Evolutionary conservation across 495 filamentous ascomycete genomes (phyloP).

Genomic region (Lophiostoma macrostomum): DNA sequence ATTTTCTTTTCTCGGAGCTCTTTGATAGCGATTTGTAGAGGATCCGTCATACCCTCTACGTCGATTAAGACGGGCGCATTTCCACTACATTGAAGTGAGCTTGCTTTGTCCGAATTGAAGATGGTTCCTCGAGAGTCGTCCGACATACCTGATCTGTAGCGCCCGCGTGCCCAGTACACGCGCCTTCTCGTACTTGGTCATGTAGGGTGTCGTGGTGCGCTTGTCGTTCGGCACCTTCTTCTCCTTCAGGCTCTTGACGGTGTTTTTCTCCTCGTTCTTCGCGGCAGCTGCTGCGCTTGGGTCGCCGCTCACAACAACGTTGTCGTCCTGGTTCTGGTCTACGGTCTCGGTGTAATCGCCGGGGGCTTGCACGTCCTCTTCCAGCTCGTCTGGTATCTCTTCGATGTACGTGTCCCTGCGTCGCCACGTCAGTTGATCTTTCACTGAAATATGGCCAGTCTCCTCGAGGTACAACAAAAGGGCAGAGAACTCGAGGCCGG

Average conservation of each 20-base stretch:
- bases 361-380: slow-evolving; percentile 48
- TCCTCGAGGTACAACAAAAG: not conserved
- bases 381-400: slow-evolving; percentile 56
- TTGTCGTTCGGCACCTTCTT: slow-evolving; percentile 89
- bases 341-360: slow-evolving; percentile 55
- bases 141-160: slow-evolving; percentile 87
- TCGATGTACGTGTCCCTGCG: slow-evolving; percentile 34
- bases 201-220: slow-evolving; percentile 91
- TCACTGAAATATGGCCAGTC: not conserved
- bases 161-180: slow-evolving; percentile 90
- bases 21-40: slow-evolving; percentile 94
- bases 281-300: slow-evolving; percentile 62
- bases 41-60: slow-evolving; percentile 95
- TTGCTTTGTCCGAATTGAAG: not conserved
- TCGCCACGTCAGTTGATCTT: not conserved
- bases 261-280: slow-evolving; percentile 43
- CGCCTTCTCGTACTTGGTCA: slow-evolving; percentile 98
- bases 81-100: slow-evolving; percentile 58
- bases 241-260: slow-evolving; percentile 64
- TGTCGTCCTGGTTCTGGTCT: slow-evolving; percentile 47
- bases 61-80: slow-evolving; percentile 97
- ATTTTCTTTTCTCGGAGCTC: slow-evolving; percentile 98
- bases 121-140: too few species aligned
- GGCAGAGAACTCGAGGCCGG: not conserved
- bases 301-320: slow-evolving; percentile 71